Evolutionary conservation across 2,329 filamentous ascomycete species (phyloP).

Genomic region (Ophiostoma ips): DNA sequence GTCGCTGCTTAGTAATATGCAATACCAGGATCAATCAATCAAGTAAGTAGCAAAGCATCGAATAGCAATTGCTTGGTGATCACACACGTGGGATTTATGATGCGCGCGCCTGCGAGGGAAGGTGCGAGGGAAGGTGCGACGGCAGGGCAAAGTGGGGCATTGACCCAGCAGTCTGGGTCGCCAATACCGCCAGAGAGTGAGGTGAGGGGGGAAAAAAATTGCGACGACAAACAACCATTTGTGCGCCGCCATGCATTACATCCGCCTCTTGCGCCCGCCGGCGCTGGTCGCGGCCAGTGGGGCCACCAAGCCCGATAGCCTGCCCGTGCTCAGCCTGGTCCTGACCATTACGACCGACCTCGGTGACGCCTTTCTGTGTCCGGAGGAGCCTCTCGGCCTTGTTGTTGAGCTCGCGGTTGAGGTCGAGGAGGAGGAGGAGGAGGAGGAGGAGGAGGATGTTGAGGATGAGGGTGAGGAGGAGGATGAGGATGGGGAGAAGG

Average conservation of each 20-base stretch:
- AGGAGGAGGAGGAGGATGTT: neutral
- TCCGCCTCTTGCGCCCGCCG: constrained; percentile 37
- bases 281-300: constrained; percentile 12
- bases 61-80: too few species aligned
- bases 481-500: neutral
- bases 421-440: neutral
- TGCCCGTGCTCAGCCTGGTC: constrained; percentile 27
- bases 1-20: too few species aligned
- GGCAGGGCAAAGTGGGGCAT: neutral
- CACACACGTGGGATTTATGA: neutral
- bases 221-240: neutral
- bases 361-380: constrained; percentile 39
- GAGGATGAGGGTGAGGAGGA: neutral
- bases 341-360: constrained; percentile 45
- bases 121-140: neutral
- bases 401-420: constrained; percentile 16
- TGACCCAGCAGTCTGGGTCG: neutral
- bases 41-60: too few species aligned
- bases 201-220: too few species aligned
- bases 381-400: constrained; percentile 30
- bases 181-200: too few species aligned
- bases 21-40: too few species aligned
- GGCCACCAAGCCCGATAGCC: constrained; percentile 10
- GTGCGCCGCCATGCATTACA: constrained; percentile 38
- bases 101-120: too few species aligned